Conservation (phyloP, 1,139 yeast species). For the Blastobotrys raffinosifermentans region DNA sequence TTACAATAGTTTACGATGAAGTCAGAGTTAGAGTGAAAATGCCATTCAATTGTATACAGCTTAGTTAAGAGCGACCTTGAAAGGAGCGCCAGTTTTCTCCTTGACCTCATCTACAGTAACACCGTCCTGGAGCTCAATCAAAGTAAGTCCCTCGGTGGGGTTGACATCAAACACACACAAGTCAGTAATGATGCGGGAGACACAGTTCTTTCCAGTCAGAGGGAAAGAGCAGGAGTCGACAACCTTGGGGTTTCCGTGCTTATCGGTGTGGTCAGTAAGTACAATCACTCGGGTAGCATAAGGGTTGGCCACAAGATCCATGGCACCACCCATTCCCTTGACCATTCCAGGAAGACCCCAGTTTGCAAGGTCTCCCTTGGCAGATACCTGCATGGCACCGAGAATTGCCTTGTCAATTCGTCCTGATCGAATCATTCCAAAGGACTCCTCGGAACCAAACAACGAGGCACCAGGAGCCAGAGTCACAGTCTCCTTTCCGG, state of each 20-base stretch:
- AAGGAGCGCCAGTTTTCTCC: slow-evolving; percentile 39
- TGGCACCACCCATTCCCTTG: slow-evolving; percentile 55
- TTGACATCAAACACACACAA: slow-evolving; percentile 45
- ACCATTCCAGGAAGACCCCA: slow-evolving; percentile 49
- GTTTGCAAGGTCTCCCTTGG: slow-evolving; percentile 46
- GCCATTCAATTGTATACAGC: too few species aligned
- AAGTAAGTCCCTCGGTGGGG: slow-evolving; percentile 35
- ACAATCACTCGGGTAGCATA: slow-evolving; percentile 43
- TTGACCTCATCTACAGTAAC: slow-evolving; percentile 39
- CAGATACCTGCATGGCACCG: slow-evolving; percentile 47
- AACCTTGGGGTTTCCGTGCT: slow-evolving; percentile 44
- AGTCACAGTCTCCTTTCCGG: slow-evolving; percentile 50
- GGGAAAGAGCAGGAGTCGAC: slow-evolving; percentile 42
- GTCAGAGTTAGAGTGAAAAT: too few species aligned
- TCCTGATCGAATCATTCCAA: slow-evolving; percentile 47
- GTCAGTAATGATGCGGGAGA: slow-evolving; percentile 44
- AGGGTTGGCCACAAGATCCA: slow-evolving; percentile 49
- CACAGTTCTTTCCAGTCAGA: slow-evolving; percentile 44
- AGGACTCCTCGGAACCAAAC: slow-evolving; percentile 47
- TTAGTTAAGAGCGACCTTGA: slow-evolving; percentile 32
- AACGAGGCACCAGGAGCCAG: slow-evolving; percentile 42
- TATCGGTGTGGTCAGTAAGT: slow-evolving; percentile 45
- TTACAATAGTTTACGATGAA: too few species aligned
- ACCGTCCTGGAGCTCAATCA: slow-evolving; percentile 40
- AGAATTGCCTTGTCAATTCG: slow-evolving; percentile 42